Conservation (phyloP, 2,329 filamentous ascomycete genomes). For the Venturia effusa region DNA sequence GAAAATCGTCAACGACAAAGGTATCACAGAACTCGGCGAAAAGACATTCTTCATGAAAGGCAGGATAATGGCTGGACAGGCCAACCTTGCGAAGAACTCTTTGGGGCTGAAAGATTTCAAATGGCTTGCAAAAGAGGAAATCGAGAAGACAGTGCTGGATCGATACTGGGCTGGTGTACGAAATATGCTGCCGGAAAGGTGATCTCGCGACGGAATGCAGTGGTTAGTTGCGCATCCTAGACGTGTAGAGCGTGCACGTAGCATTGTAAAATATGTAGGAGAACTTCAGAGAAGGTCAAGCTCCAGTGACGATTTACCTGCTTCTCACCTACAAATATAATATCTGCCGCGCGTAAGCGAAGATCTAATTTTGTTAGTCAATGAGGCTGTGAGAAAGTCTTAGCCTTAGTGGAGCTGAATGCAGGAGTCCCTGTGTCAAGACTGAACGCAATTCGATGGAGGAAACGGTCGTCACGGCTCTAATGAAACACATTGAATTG, state of each 20-base stretch:
- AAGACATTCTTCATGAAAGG: slow-evolving; percentile 96
- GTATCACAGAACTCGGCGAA: slow-evolving; percentile 44
- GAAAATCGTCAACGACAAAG: slow-evolving; percentile 17
- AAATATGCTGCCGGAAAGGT: slow-evolving; percentile 78
- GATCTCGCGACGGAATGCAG: not conserved
- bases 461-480: not conserved
- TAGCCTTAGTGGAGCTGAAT: not conserved
- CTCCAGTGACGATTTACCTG: not conserved
- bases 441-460: too few relatives aligned
- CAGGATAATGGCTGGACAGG: slow-evolving; percentile 95
- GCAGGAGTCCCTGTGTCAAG: not conserved
- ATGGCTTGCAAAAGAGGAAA: slow-evolving; percentile 87
- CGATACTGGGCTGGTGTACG: slow-evolving; percentile 65
- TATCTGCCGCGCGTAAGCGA: not conserved
- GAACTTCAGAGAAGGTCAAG: not conserved
- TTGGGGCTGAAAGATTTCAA: slow-evolving; percentile 72
- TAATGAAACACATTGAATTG: not conserved
- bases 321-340: not conserved
- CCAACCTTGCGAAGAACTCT: slow-evolving; percentile 60
- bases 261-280: slow-evolving; percentile 2
- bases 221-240: not conserved
- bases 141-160: slow-evolving; percentile 52
- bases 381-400: not conserved
- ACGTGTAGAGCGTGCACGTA: not conserved
- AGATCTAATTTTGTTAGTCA: not conserved